A percentile compares a stretch with the other conserved stretches of the same genome.
Evolutionary conservation across 208 protist genomes (phyloP).

Genomic region (Porcisia deanei): DNA sequence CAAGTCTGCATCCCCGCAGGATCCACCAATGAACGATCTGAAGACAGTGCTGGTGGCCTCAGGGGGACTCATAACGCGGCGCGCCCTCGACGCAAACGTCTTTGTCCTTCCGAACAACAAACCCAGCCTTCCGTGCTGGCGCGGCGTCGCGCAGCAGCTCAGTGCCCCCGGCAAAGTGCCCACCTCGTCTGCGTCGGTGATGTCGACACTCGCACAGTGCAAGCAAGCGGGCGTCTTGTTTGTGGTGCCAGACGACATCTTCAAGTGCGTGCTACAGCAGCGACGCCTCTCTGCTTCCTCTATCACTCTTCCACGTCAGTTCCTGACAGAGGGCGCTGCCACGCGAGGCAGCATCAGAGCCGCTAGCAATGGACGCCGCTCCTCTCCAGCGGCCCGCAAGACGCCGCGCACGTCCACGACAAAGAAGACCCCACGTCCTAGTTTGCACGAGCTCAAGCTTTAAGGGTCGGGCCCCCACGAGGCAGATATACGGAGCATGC

Average conservation of each 20-base stretch:
- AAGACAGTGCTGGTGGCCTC: constrained; percentile 60
- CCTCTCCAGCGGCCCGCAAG: constrained; percentile 12
- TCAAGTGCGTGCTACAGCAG: constrained; percentile 70
- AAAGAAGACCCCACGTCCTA: constrained; percentile 9
- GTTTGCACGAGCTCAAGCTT: neutral
- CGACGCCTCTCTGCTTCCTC: constrained; percentile 29
- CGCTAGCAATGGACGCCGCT: neutral
- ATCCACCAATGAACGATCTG: constrained; percentile 70
- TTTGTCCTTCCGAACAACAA: constrained; percentile 44
- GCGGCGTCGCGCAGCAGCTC: constrained; percentile 22
- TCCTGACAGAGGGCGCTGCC: neutral
- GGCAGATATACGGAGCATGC: neutral
- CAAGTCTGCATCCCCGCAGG: constrained; percentile 48
- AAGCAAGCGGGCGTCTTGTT: constrained; percentile 29
- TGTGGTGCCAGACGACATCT: constrained; percentile 65
- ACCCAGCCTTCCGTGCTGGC: constrained; percentile 30
- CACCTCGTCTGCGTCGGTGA: neutral
- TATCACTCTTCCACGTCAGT: constrained; percentile 27
- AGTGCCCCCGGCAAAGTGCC: neutral
- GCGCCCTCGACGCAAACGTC: constrained; percentile 33
- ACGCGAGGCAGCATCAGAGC: neutral
- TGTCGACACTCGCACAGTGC: constrained; percentile 9
- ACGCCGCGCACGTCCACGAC: constrained; percentile 13
- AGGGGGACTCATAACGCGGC: constrained; percentile 43
- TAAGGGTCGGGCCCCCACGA: neutral